Conservation (phyloP, 164 flowering plant genomes). For the Vitis vinifera region ASM3070453v1 NC_081815.1:3174501-3175000, state of each 20-base stretch:
- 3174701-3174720: not conserved
- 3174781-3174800: constrained; percentile 41
- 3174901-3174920: constrained; percentile 55
- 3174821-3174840: constrained; percentile 71
- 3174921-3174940: constrained; percentile 63
- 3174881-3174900: constrained; percentile 84
- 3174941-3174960: constrained; percentile 79
- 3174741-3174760: constrained; percentile 93
- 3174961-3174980: constrained; percentile 57
- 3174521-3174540: too few relatives aligned
- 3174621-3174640: constrained; percentile 41
- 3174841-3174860: constrained; percentile 63
- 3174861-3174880: constrained; percentile 76
- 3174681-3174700: not conserved
- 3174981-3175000: constrained; percentile 75
- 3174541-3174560: not conserved
- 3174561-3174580: constrained; percentile 1
- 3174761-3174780: constrained; percentile 65
- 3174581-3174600: constrained; percentile 28
- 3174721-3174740: constrained; percentile 16
- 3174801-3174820: constrained; percentile 59
- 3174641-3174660: constrained; percentile 30
- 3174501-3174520: too few relatives aligned
- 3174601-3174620: constrained; percentile 36
- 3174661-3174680: not conserved